Evolutionary conservation across 768 basidiomycete genomes (phyloP).

Genomic region (Suillus ampliporus): DNA sequence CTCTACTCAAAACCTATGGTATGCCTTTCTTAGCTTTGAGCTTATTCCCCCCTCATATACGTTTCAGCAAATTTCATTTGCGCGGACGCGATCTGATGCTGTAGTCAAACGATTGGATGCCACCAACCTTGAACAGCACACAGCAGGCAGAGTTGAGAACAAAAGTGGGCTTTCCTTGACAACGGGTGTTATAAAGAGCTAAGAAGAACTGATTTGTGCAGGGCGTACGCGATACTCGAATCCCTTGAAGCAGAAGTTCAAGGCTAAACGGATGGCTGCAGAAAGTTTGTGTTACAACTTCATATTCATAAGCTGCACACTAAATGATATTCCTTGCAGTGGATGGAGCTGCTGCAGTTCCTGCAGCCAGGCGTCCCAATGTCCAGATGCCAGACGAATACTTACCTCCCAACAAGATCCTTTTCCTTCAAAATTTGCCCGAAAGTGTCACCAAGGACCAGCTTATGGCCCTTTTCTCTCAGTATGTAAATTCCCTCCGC

Average conservation of each 20-base stretch:
- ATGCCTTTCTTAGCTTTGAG: slow-evolving; percentile 24
- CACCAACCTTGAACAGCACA: slow-evolving; percentile 75
- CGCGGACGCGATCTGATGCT: slow-evolving; percentile 85
- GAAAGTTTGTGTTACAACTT: slow-evolving; percentile 56
- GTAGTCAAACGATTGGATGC: slow-evolving; percentile 80
- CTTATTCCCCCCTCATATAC: slow-evolving; percentile 4
- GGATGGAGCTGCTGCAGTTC: slow-evolving; percentile 68
- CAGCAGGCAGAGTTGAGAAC: slow-evolving; percentile 71
- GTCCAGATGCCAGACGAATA: slow-evolving; percentile 99
- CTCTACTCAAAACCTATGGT: slow-evolving; percentile 98
- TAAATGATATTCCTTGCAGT: slow-evolving; percentile 45
- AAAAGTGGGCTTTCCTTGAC: slow-evolving; percentile 67
- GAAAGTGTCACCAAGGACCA: slow-evolving; percentile 93
- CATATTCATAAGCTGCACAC: slow-evolving; percentile 8
- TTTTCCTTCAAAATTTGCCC: slow-evolving; percentile 97
- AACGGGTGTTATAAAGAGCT: background rate
- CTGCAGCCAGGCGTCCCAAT: slow-evolving; percentile 76
- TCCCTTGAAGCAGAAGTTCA: slow-evolving; percentile 86
- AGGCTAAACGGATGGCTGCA: slow-evolving; percentile 78
- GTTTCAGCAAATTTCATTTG: slow-evolving; percentile 92
- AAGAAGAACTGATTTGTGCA: slow-evolving; percentile 33
- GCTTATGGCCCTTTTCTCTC: slow-evolving; percentile 88
- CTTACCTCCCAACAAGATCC: slow-evolving; percentile 97
- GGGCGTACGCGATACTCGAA: slow-evolving; percentile 87
- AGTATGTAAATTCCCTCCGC: slow-evolving; percentile 55